Evolutionary conservation across 345 rosid species (phyloP).

Genomic region (Sisymbrium altissimum): DNA sequence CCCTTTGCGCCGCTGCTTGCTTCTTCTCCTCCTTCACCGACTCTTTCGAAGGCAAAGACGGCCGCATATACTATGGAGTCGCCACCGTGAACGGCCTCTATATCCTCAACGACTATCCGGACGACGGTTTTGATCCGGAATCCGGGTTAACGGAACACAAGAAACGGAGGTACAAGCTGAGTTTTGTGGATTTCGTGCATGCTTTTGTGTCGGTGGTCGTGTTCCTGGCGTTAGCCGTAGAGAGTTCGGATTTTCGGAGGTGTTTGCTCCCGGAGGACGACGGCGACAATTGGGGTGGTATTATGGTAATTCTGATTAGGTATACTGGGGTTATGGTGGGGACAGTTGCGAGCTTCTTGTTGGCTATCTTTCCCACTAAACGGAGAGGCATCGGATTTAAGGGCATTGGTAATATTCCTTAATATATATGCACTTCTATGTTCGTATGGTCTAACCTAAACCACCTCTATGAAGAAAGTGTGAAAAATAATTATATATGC

Average conservation of each 20-base stretch:
- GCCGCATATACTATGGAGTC: slow-evolving; percentile 41
- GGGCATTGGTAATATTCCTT: not conserved
- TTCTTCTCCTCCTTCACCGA: slow-evolving; percentile 56
- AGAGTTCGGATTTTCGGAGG: slow-evolving; percentile 36
- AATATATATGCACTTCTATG: not conserved
- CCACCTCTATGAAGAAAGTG: not conserved
- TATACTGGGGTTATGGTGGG: slow-evolving; percentile 43
- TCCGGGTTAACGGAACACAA: not conserved
- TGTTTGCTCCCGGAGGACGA: slow-evolving; percentile 37
- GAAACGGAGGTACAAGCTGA: slow-evolving; percentile 3
- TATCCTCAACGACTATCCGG: slow-evolving; percentile 33
- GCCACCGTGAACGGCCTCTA: slow-evolving; percentile 40
- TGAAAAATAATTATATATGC: not conserved
- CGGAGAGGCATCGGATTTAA: slow-evolving; percentile 54
- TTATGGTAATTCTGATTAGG: slow-evolving; percentile 18
- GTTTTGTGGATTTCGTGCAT: slow-evolving; percentile 43
- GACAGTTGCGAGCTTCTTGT: slow-evolving; percentile 37
- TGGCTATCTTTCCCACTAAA: slow-evolving; percentile 50
- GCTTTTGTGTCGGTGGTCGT: slow-evolving; percentile 43
- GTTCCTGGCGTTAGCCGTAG: slow-evolving; percentile 49
- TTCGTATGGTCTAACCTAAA: not conserved
- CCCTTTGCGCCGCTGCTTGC: slow-evolving; percentile 30
- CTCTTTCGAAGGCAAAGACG: slow-evolving; percentile 37
- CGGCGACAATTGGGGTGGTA: not conserved
- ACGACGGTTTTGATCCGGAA: not conserved